These are phyloP conservation scores for Pulveroboletus sp. DNA, from an alignment of 768 basidiomycete species.

Conservation along the genomic window DNA sequence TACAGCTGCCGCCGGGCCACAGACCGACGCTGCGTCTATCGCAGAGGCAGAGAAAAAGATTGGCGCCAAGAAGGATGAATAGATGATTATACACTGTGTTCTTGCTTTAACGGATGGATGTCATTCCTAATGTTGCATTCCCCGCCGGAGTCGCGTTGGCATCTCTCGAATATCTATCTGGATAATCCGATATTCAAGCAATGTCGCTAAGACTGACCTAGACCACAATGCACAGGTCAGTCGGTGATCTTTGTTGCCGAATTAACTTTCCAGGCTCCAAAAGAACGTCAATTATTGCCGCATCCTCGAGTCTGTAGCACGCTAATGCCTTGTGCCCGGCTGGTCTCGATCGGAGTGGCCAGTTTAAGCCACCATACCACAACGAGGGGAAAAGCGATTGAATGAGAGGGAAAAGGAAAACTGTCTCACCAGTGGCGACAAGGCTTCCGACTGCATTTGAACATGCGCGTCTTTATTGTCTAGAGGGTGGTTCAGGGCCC, in stretches of 20 bases:
- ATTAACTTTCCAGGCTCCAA: background rate
- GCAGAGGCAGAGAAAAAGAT: conserved; percentile 86
- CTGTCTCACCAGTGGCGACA: too few species aligned
- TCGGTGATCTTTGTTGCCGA: background rate
- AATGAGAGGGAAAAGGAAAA: too few species aligned
- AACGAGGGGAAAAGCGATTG: too few species aligned
- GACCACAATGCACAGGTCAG: background rate
- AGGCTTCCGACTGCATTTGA: too few species aligned
- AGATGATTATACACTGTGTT: conserved; percentile 18
- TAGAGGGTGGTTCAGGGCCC: too few species aligned
- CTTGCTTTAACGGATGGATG: conserved; percentile 22
- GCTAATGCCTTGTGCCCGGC: too few species aligned
- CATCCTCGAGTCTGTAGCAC: too few species aligned
- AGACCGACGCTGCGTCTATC: conserved; percentile 82
- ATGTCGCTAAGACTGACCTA: background rate
- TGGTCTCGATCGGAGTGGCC: too few species aligned
- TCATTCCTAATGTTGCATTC: conserved; percentile 4
- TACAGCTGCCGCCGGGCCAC: conserved; percentile 58
- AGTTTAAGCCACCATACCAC: too few species aligned
- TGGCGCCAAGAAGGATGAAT: conserved; percentile 78
- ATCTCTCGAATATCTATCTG: conserved; percentile 13
- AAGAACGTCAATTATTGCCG: too few species aligned
- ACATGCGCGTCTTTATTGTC: too few species aligned
- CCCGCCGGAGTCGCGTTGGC: background rate
- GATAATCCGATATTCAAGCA: conserved; percentile 1